Evolutionary conservation across 2,329 filamentous ascomycete genomes (phyloP), one percentile per base, ranked within the genome.

Genomic region (Diaporthe ilicicola): DNA sequence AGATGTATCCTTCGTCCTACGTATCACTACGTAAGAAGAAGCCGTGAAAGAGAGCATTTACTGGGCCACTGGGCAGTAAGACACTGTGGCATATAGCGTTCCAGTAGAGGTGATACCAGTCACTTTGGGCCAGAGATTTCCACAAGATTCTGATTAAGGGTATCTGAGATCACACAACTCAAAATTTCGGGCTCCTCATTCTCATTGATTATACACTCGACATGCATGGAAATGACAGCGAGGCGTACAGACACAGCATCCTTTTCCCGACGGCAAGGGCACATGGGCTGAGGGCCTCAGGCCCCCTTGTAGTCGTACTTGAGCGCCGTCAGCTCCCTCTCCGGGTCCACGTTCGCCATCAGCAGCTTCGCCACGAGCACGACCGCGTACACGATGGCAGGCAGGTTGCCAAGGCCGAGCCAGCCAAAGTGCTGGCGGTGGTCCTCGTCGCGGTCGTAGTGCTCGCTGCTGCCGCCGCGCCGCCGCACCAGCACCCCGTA

Each of bases 271-370:
- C 2, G 22, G 55, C 24, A 39, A 4, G 54, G 8, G 24, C 15
- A 34, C 29, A 19, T 1, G 17, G 56, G 17, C 19, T 75, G 19
- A 27, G 17, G 0, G 1, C 22, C 44, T 64, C n/a, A 92, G 51
- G 91, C 91, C 3, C 91, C 91, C 77, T 92, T 93, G 77, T 89
- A 92, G 67, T 86, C 84, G 81, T 93, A 93, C 78, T 83, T 88
- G 76, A 93, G 82, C 67, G 81, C 83, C 61, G 86, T 83, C 75
- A 95, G 80, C 76, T 92, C 92, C 73, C 84, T 82, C 77, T 89
- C 90, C 6, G 93, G 88, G 81, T 94, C 91, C 10, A 94, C 87
- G 59, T 89, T 86, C 4, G 87, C 86, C 87, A 94, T 90, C 76
- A 92, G 84, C 65, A 88, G 81, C 80, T 94, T 90, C 37, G 89